Evolutionary conservation across 345 rosid species (phyloP), one percentile per base, ranked within the genome.

Genomic region (Populus simonii): DNA sequence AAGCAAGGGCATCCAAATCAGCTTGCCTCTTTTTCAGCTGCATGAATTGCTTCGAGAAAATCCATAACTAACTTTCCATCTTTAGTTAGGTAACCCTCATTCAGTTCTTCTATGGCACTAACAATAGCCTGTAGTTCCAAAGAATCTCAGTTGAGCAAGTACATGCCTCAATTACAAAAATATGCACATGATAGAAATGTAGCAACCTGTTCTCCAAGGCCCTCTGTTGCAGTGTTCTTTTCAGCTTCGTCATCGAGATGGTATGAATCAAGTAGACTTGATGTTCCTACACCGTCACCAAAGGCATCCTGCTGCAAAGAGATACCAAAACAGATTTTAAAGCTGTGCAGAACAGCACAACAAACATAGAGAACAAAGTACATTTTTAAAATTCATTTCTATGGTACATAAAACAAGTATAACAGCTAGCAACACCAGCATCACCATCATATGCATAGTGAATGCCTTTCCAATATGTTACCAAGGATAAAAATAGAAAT

Each of bases 21-120:
- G 97, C 94, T 85, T 94, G 99, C 84, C 93, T 85, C 70, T 89
- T 84, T 84, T 86, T 94, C 98, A 75, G 99, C 98, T 67, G 85
- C 88, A 80, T 94, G 98, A 76, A 96, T 92, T 71, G 98, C 98
- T 88, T 89, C 82, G 39, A 96, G 87, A 88, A 96, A 94, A 79
- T 88, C 90, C 71, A 96, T 75, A 78, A 96, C 85, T 86, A 94
- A 70, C 78, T 87, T 92, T 70, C 98, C 98, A 84, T 91, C 96
- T 75, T 87, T 83, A 23, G 87, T 87, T 74, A 84, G 78, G 79
- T 84, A 80, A 83, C 76, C 85, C 76, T 86, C 91, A 85, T 82
- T 85, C 80, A 83, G 61, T 77, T 91, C 96, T 75, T 87, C 93
- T 25, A 81, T 57, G 35, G 89, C 84, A 85, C 76, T 87, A 67